Percentiles rank a stretch among this genome's conserved stretches.
Evolutionary conservation across 768 basidiomycete species (phyloP).

Genomic region (Trametes cinnabarina): DNA sequence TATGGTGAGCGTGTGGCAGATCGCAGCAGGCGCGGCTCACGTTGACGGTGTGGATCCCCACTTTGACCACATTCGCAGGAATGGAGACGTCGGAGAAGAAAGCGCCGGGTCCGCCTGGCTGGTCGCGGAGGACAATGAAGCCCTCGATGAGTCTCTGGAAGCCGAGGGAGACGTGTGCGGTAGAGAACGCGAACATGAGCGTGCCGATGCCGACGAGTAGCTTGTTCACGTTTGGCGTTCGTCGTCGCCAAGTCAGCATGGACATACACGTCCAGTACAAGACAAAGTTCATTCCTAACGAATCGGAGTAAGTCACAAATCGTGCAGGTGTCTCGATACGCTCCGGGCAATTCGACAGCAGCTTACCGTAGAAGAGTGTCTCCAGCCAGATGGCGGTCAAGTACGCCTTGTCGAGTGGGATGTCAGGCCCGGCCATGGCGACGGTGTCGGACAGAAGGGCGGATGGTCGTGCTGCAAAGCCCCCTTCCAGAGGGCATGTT

Average conservation of each 20-base stretch:
- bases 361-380: conserved; percentile 32
- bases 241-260: conserved; percentile 26
- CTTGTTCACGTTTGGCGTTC: conserved; percentile 25
- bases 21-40: conserved; percentile 9
- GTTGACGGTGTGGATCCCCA: conserved; percentile 34
- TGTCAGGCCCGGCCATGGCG: conserved; percentile 22
- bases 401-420: conserved; percentile 36
- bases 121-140: conserved; percentile 31
- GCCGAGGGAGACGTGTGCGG: conserved; percentile 35
- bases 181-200: conserved; percentile 35
- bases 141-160: conserved; percentile 37
- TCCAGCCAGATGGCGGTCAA: conserved; percentile 37
- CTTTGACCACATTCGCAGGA: conserved; percentile 37
- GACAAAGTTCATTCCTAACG: conserved; percentile 31
- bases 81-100: conserved; percentile 36
- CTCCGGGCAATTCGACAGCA: too few species aligned
- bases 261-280: conserved; percentile 31
- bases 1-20: not conserved
- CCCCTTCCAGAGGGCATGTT: too few species aligned
- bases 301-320: not conserved
- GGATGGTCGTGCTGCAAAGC: too few species aligned
- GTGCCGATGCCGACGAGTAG: conserved; percentile 27
- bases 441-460: not conserved
- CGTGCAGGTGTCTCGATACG: too few species aligned
- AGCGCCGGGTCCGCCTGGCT: conserved; percentile 30